phyloP scores from a whole-genome alignment of 208 protist genomes.

The Wallacemonas collosoma region DNA sequence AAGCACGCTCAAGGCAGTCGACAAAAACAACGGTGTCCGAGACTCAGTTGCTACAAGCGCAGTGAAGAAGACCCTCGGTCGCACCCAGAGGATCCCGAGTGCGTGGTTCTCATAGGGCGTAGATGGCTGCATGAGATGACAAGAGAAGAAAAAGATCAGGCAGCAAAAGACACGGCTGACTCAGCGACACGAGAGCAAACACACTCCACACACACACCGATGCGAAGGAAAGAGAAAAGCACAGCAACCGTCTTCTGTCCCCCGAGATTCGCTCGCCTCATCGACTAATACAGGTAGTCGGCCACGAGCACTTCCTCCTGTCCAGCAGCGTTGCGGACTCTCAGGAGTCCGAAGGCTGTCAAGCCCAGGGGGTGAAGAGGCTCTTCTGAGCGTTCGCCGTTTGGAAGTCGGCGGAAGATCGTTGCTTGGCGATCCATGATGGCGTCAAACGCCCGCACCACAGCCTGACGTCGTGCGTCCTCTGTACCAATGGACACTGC shows the following conservation, averaged over 20 bases:
- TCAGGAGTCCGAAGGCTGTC: conserved; percentile 67
- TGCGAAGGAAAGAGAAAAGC: conserved; percentile 17
- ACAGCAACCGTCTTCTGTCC: too few species aligned
- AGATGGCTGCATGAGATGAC: too few species aligned
- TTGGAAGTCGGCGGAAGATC: conserved; percentile 42
- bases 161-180: too few species aligned
- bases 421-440: conserved; percentile 47
- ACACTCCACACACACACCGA: neutral
- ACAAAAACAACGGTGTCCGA: too few species aligned
- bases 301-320: conserved; percentile 45
- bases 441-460: conserved; percentile 50
- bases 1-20: too few species aligned
- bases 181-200: too few species aligned
- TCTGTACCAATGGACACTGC: conserved; percentile 20
- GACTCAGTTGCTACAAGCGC: too few species aligned
- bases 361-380: conserved; percentile 42
- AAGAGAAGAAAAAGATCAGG: too few species aligned
- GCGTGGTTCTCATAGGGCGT: too few species aligned
- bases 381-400: conserved; percentile 40
- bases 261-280: neutral
- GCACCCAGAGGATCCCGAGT: too few species aligned
- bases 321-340: conserved; percentile 41
- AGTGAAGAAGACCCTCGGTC: too few species aligned
- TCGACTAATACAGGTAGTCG: conserved; percentile 67
- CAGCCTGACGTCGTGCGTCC: conserved; percentile 19